phyloP scores from a whole-genome alignment of 176 grass and related monocot species.

The Oryza punctata region DNA sequence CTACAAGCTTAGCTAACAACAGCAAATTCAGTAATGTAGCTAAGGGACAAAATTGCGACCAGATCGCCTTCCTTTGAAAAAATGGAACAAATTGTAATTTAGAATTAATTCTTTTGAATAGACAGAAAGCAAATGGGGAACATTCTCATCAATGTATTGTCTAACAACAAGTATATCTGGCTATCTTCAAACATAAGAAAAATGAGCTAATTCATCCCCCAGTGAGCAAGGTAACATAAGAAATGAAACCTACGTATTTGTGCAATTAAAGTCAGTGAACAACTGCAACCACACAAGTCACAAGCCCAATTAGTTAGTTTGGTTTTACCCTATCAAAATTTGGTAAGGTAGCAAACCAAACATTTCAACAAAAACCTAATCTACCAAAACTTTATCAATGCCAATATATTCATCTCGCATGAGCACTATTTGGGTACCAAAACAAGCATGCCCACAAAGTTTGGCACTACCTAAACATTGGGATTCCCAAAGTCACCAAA shows the following conservation, averaged over 20 bases:
- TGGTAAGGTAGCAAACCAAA: neutral
- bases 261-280: neutral
- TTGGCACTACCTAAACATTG: neutral
- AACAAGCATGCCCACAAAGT: neutral
- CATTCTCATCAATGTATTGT: neutral
- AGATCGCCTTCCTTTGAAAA: neutral
- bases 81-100: neutral
- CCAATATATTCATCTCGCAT: neutral
- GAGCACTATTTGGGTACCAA: neutral
- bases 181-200: constrained; percentile 2
- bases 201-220: neutral
- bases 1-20: neutral
- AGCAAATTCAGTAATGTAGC: neutral
- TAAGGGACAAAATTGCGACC: neutral
- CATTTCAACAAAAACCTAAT: neutral
- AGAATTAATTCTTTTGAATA: neutral
- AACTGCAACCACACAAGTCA: neutral
- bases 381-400: neutral
- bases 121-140: neutral
- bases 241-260: neutral
- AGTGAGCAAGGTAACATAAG: neutral
- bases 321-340: neutral
- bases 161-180: neutral
- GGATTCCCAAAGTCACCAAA: neutral
- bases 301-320: neutral